Evolutionary conservation across 805 yeast species (phyloP), one percentile per base, ranked within the genome.

Genomic region (Wickerhamiella galacta): DNA sequence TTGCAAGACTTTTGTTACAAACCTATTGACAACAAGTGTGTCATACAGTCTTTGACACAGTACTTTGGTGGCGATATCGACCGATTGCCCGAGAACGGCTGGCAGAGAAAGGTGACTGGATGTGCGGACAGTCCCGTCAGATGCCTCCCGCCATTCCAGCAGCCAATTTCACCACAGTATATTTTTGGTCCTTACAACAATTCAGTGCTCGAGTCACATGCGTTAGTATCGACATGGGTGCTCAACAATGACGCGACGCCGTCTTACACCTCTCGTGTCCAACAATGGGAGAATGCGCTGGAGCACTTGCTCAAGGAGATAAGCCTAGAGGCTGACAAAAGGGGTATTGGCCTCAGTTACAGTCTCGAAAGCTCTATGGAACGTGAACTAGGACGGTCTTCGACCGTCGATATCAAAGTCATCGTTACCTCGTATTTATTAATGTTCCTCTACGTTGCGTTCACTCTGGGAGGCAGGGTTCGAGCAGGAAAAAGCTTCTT

Each of bases 91-190:
- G 68, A 68, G 24, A 45, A 43, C 1, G 57, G 57, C 16, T 87
- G 93, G 93, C 49, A 60, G 25, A 40, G 47, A 2, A 58, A 66
- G 33, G 48, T 87, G 8, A 46, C 60, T 33, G 48, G 54, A 3
- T 87, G 98, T 50, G 64, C 90, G 0, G 60, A 65, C 14, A 69
- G 81, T 1, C 96, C 96, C 0, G 95, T 87, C 2, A 75, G 70
- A 40, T 87, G 98, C 49, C 57, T 87, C 25, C 96, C 98, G 0
- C 56, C 74, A 0, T 87, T 85, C 54, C 93, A 81, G 47, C 95
- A 83, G 51, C 96, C 96, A 0, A 59, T 87, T 40, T 76, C 73
- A 43, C 68, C 72, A 18, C 70, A 74, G 33, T 43, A 82, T 14
- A 51, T 87, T 3, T 80, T 87, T 53, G 85, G 87, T 12, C 72